Conservation (phyloP, 2,329 filamentous ascomycete genomes). For the Xylariaceae sp. region DNA sequence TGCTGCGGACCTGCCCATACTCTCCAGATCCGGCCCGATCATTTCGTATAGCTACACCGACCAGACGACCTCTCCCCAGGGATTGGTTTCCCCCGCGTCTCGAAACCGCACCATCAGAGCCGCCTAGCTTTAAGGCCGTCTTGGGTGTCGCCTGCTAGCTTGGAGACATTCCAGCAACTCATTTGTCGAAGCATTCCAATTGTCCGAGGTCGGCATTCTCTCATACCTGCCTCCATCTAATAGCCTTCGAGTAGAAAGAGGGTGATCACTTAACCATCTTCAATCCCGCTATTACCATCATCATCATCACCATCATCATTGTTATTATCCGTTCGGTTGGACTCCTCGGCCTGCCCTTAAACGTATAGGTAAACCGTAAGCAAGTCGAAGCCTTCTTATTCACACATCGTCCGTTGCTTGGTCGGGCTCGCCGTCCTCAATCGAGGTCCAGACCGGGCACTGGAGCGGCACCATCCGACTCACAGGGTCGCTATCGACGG, state of each 20-base stretch:
- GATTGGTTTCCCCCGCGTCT: conserved; percentile 4
- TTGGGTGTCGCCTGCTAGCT: not conserved
- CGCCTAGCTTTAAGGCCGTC: conserved; percentile 8
- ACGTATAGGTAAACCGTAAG: conserved; percentile 10
- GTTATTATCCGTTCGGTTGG: conserved; percentile 2
- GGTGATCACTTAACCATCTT: conserved; percentile 12
- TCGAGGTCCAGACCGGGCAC: conserved; percentile 2
- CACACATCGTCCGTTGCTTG: conserved; percentile 9
- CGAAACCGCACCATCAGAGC: conserved; percentile 6
- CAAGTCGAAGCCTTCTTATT: conserved; percentile 5
- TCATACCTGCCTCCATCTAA: conserved; percentile 2
- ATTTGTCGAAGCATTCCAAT: conserved; percentile 1
- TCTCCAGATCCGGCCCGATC: conserved; percentile 14
- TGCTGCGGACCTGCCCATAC: conserved; percentile 15
- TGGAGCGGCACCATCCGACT: conserved; percentile 15
- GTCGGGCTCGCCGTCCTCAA: conserved; percentile 9
- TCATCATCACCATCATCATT: not conserved
- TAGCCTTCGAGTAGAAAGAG: conserved; percentile 9
- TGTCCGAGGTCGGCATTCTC: conserved; percentile 1
- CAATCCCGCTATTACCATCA: not conserved
- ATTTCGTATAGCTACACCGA: conserved; percentile 6
- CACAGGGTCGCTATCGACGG: conserved; percentile 16
- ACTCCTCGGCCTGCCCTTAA: not conserved
- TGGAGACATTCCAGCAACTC: conserved; percentile 13
- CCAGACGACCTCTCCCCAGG: conserved; percentile 3